phyloP scores from a whole-genome alignment of 2,329 filamentous ascomycete genomes.

The Aaosphaeria pasadenensis region DNA sequence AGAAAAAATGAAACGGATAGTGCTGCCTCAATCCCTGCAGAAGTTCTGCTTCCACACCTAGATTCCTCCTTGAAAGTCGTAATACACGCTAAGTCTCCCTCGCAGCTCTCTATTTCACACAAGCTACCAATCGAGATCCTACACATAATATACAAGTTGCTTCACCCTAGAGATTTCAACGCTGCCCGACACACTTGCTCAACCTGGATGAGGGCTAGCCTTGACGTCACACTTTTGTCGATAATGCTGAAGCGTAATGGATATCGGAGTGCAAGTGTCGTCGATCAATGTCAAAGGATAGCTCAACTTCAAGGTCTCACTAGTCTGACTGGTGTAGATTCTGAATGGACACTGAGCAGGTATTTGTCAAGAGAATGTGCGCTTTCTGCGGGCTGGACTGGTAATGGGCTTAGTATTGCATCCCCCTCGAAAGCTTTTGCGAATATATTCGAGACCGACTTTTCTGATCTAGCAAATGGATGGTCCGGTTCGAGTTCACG shows the following conservation, averaged over 20 bases:
- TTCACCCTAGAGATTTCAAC: slow-evolving; percentile 55
- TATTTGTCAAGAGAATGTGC: slow-evolving; percentile 50
- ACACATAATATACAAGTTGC: slow-evolving; percentile 44
- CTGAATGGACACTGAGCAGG: slow-evolving; percentile 45
- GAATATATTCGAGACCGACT: slow-evolving; percentile 29
- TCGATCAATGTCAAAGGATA: not conserved
- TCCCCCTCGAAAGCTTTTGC: slow-evolving; percentile 7
- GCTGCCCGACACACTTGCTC: slow-evolving; percentile 59
- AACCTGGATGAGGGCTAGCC: slow-evolving; percentile 57
- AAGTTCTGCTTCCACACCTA: slow-evolving; percentile 11
- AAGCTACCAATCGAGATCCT: slow-evolving; percentile 49
- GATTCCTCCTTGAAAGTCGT: slow-evolving; percentile 4
- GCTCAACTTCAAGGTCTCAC: not conserved
- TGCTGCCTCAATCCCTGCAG: not conserved
- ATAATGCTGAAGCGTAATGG: slow-evolving; percentile 56
- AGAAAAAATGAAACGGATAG: not conserved
- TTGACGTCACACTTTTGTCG: slow-evolving; percentile 51
- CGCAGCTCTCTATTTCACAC: slow-evolving; percentile 22
- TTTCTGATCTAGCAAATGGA: slow-evolving; percentile 29
- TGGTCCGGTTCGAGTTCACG: slow-evolving; percentile 9
- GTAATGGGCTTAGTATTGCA: slow-evolving; percentile 22
- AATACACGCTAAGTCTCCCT: slow-evolving; percentile 8
- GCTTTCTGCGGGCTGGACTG: slow-evolving; percentile 42
- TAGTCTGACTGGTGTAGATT: slow-evolving; percentile 2
- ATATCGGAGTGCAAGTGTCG: slow-evolving; percentile 41